Evolutionary conservation across 495 filamentous ascomycete species (phyloP), one percentile per base, ranked within the genome.

Genomic region (Penicillium simplicissimum): DNA sequence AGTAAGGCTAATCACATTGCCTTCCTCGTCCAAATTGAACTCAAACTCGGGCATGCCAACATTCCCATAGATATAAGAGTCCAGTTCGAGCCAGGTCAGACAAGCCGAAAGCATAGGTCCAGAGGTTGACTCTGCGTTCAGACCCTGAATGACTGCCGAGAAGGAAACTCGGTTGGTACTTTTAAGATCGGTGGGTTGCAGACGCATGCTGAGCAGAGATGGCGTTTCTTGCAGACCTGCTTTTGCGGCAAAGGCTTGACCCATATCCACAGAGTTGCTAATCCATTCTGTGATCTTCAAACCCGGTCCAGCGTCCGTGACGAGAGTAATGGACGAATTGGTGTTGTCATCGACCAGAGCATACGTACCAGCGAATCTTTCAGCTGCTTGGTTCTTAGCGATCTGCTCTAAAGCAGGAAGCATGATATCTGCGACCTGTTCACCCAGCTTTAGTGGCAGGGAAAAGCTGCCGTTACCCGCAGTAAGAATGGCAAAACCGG

Each of bases 401-500:
- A 76, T 77, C 23, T 74, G 53, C 36, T 84, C 82, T 36, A 82
- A 61, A 1, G 73, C 75, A 0, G 79, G 76, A 17, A 84, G 62
- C 1, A 81, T 49, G 5, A 61, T 60, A 14, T 72, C 63, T 3
- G 77, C 59, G 11, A 81, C 34, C 17, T 73, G 67, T 0, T 74
- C 74, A 1, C 73, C 59, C 11, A 77, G 23, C n/a, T 7, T 54
- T 3, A 51, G 2, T 15, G 45, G 45, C 49, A 36, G 40, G 64
- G 62, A 17, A 71, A 63, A 8, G 66, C 52, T 43, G 58, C 42
- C 3, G 21, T 51, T 58, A 8, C 82, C 81, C 6, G 74, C 80
- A 8, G 70, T 69, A 5, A 84, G 64, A 11, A 86, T 64, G 0
- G 76, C 76, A 33, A 82, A 82, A 43, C 83, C 81, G n/a, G 81